These are phyloP conservation scores for Trichomonas tenax DNA, from an alignment of 208 protist species.

Conservation along the genomic window DNA sequence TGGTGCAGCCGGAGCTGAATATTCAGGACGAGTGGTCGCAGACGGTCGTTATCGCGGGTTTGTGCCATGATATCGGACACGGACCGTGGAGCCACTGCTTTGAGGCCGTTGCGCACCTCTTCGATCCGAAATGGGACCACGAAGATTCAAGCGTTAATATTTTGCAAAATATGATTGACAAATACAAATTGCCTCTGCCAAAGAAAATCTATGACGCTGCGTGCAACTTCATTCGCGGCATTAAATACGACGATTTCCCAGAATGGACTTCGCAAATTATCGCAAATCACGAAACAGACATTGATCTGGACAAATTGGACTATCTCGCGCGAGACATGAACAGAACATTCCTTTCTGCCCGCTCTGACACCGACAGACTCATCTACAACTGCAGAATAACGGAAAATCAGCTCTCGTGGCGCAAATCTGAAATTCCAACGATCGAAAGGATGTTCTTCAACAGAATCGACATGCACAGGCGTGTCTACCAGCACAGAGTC, in stretches of 20 bases:
- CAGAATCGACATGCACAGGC: background rate
- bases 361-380: background rate
- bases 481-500: background rate
- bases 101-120: conserved; percentile 22
- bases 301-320: background rate
- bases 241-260: background rate
- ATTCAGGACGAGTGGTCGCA: background rate
- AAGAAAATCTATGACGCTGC: background rate
- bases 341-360: background rate
- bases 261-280: background rate
- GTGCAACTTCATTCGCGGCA: background rate
- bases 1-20: conserved; percentile 16
- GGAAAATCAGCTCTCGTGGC: background rate
- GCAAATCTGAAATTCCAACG: background rate
- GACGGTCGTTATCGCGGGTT: conserved; percentile 29
- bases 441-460: background rate
- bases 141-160: background rate
- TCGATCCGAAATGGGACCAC: background rate
- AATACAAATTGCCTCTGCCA: background rate
- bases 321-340: background rate
- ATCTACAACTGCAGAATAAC: background rate
- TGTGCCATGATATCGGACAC: conserved; percentile 41
- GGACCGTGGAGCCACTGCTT: conserved; percentile 38
- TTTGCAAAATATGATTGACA: background rate
- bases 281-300: background rate